A percentile compares a stretch with the other conserved stretches of the same genome.
phyloP scores from a whole-genome alignment of 2,329 filamentous ascomycete genomes.

The Fusarium sp. region DNA sequence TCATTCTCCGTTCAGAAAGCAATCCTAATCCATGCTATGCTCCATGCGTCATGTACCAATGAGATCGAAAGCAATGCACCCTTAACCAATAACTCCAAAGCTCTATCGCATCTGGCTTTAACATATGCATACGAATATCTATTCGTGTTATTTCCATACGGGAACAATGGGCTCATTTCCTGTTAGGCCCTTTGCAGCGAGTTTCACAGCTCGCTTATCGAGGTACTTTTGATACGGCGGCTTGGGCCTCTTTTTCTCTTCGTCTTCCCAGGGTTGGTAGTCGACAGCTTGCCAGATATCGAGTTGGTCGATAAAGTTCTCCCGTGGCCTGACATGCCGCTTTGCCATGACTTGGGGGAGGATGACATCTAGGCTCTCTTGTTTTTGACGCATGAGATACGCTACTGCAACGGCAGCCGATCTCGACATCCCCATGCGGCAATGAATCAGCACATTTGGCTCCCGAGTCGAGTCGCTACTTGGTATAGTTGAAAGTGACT shows the following conservation, averaged over 20 bases:
- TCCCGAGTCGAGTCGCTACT: slow-evolving; percentile 8
- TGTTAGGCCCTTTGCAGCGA: slow-evolving; percentile 36
- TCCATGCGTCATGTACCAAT: not conserved
- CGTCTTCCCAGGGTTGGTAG: slow-evolving; percentile 48
- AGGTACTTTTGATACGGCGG: slow-evolving; percentile 40
- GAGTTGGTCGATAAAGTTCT: slow-evolving; percentile 49
- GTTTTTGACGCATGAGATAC: slow-evolving; percentile 49
- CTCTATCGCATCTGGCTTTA: not conserved
- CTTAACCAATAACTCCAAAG: slow-evolving; percentile 13
- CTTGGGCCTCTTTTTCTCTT: slow-evolving; percentile 43
- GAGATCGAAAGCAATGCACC: slow-evolving; percentile 10
- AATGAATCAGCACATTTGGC: slow-evolving; percentile 48
- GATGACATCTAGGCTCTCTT: slow-evolving; percentile 21
- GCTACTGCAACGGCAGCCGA: slow-evolving; percentile 48
- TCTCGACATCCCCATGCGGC: slow-evolving; percentile 50
- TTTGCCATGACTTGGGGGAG: slow-evolving; percentile 38
- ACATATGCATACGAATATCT: not conserved
- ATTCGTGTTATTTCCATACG: slow-evolving; percentile 7
- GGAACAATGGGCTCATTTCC: slow-evolving; percentile 37
- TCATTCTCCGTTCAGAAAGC: not conserved
- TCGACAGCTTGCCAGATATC: slow-evolving; percentile 47
- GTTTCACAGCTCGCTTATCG: slow-evolving; percentile 29
- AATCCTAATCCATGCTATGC: not conserved
- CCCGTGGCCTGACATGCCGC: slow-evolving; percentile 43
- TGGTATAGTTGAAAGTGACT: slow-evolving; percentile 10